Base-by-base conservation (phyloP, 2,329 filamentous ascomycete species). In the Aspergillus neoniger region DNA sequence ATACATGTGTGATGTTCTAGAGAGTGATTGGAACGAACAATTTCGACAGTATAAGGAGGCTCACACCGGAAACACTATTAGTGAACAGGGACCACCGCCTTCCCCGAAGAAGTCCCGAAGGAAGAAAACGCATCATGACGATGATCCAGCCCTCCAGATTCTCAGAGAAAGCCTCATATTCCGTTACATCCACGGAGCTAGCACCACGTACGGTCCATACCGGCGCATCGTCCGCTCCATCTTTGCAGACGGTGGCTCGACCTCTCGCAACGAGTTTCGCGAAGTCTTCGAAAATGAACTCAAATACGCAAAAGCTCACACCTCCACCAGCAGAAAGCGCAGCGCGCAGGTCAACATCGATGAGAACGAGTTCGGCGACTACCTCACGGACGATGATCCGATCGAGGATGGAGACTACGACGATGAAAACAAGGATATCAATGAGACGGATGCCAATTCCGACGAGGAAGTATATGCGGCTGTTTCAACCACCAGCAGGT, bases 1-100 rank as follows among this genome's bases (percentile, higher is more conserved):
- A 36, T 88, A 90, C 63, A 89, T 96, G 73, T 75, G 80, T 55
- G 74, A 79, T 14, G 70, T 78, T 1, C 67, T 82, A 1, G 75
- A 80, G 62, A 74, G 71, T 47, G 80, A 82, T 55, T 82, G 80
- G 80, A 62, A 61, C 5, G 70, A 74, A 47, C 71, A 77, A 21
- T 54, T 69, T 38, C 65, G 61, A 10, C 59, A 62, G 52, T 61
- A 39, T 5, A 47, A 9, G 6, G 53, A 55, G 23, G 28, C 4
- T 41, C 28, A 55, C 14, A 19, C 36, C 19, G n/a, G 32, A 7
- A 38, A 21, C 53, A 36, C 38, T 10, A 15, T 14, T 15, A 9
- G 3, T 28, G n/a, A 10, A 9, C 10, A 19, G 10, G 5, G n/a
- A 21, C 7, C 12, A 32, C 8, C 19, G 10, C 14, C 23, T 6